Evolutionary conservation across 2,329 filamentous ascomycete genomes (phyloP), one percentile per base, ranked within the genome.

Genomic region (Colletotrichum lini): DNA sequence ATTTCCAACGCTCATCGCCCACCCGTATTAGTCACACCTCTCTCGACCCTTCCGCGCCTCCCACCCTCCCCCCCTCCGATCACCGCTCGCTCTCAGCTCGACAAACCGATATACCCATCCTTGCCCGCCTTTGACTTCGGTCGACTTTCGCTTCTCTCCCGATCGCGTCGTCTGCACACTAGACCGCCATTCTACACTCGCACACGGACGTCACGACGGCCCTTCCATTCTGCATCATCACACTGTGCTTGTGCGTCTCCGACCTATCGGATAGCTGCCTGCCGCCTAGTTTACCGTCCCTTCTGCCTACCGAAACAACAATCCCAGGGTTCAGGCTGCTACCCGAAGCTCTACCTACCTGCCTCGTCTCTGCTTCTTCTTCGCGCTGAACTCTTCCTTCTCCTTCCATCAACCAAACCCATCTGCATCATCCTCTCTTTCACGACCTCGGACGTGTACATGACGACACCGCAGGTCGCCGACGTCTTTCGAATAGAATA

Each of bases 401-500:
- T 44, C 23, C 16, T 44, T 56, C 7, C 26, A 56, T 56, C 56
- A 38, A 23, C 53, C 23, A 53, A 7, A 53, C 52, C 53, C 16
- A 40, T 42, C 35, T 23, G 23, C n/a, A 49, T 18, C 21, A 30
- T 44, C 35, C 45, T 40, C 26, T 26, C 18, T 40, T 18, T 35
- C 30, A 35, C 62, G 53, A 38, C 61, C 50, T 52, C 65, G 72
- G 67, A 78, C 76, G 79, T 78, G 78, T 84, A 83, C 82, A 84
- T 84, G 83, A 82, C 78, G 80, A 76, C 76, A 74, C 76, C 74
- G 66, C 78, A 75, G 73, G 76, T 77, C 68, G 77, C 76, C 76
- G 76, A 79, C 79, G 77, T 78, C 72, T 78, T 80, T 73, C 79
- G 77, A 79, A 78, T 78, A 68, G 54, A 57, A 62, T 74, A 75